Evolutionary conservation across 2,329 filamentous ascomycete species (phyloP).

Genomic region (Lachnellula suecica): DNA sequence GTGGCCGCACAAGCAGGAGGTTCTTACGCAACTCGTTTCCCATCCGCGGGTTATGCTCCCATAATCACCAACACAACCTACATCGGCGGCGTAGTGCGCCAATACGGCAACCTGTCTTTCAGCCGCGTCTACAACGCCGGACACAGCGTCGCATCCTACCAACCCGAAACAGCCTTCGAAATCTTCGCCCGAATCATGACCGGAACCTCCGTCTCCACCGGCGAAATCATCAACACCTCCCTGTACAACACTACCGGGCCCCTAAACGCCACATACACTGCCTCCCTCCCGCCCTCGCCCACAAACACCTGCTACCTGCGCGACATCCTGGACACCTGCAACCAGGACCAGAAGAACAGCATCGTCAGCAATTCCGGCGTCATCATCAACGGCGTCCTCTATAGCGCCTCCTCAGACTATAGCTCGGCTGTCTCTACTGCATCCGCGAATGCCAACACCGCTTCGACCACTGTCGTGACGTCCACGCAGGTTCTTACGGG

Average conservation of each 20-base stretch:
- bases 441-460: slow-evolving; percentile 12
- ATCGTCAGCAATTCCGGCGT: slow-evolving; percentile 50
- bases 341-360: slow-evolving; percentile 46
- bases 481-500: slow-evolving; percentile 32
- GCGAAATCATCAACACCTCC: slow-evolving; percentile 49
- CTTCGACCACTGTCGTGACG: slow-evolving; percentile 24
- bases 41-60: slow-evolving; percentile 67
- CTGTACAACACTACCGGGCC: slow-evolving; percentile 58
- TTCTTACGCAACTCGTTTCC: slow-evolving; percentile 55
- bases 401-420: slow-evolving; percentile 42
- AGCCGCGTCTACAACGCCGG: slow-evolving; percentile 66
- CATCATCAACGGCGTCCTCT: slow-evolving; percentile 60
- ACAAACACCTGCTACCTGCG: slow-evolving; percentile 61
- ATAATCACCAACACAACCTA: slow-evolving; percentile 68
- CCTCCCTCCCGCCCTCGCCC: slow-evolving; percentile 47
- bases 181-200: slow-evolving; percentile 59
- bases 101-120: slow-evolving; percentile 74
- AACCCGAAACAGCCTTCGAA: slow-evolving; percentile 52
- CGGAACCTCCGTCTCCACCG: slow-evolving; percentile 48
- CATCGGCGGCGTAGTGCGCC: slow-evolving; percentile 70
- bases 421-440: slow-evolving; percentile 20
- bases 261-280: slow-evolving; percentile 54
- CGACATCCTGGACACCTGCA: slow-evolving; percentile 53
- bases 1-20: slow-evolving; percentile 50
- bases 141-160: slow-evolving; percentile 59